Conservation (phyloP, 805 yeast genomes). For the Candida coleopterorum region DNA sequence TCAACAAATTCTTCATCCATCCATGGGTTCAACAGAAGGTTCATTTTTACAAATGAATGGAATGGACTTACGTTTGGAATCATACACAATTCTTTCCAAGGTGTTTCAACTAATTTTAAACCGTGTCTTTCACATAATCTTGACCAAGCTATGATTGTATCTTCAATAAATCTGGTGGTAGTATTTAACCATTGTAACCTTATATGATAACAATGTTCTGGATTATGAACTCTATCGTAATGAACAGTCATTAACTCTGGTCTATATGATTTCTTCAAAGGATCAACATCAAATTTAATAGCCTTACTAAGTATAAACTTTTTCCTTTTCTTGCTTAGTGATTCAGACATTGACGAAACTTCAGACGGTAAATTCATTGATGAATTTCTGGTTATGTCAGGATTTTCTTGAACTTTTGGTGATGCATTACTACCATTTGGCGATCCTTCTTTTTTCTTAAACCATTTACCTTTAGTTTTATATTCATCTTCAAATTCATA, state of each 20-base stretch:
- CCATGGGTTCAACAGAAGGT: conserved; percentile 71
- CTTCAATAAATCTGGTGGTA: conserved; percentile 58
- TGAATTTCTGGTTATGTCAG: conserved; percentile 20
- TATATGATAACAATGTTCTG: conserved; percentile 90
- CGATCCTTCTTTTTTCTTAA: conserved; percentile 14
- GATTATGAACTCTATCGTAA: conserved; percentile 88
- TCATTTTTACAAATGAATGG: conserved; percentile 73
- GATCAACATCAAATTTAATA: conserved; percentile 71
- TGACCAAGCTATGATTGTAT: conserved; percentile 51
- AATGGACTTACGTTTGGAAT: conserved; percentile 79
- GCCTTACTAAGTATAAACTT: conserved; percentile 62
- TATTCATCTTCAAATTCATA: conserved; percentile 60
- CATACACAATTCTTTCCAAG: conserved; percentile 81
- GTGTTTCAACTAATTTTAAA: conserved; percentile 72
- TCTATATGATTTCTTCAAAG: conserved; percentile 62
- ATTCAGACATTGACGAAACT: conserved; percentile 22
- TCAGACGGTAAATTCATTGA: conserved; percentile 14
- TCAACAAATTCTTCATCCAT: conserved; percentile 47
- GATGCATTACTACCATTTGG: conserved; percentile 20
- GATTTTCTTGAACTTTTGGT: conserved; percentile 17
- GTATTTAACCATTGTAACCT: conserved; percentile 91
- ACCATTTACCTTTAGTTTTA: conserved; percentile 23
- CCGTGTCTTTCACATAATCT: conserved; percentile 85
- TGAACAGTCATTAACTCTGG: conserved; percentile 80
- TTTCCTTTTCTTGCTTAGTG: conserved; percentile 19